Percentiles rank a stretch among this genome's conserved stretches.
Conservation (phyloP, 257 asterid genomes). For the Thymus quinquecostatus region DNA sequence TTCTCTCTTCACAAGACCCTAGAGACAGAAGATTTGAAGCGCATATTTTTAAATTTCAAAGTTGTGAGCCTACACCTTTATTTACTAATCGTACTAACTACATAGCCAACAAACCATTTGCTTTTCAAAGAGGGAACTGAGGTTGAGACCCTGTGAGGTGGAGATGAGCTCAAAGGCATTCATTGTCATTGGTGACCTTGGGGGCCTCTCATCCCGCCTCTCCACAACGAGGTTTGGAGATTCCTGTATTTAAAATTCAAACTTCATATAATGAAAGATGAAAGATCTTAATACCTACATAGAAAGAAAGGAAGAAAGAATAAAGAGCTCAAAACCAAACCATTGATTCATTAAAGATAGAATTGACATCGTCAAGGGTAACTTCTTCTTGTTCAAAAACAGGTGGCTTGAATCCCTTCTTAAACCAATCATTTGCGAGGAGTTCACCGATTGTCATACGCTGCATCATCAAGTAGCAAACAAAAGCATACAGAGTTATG, state of each 20-base stretch:
- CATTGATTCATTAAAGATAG: slow-evolving; percentile 62
- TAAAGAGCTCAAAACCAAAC: slow-evolving; percentile 32
- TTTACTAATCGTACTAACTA: not conserved
- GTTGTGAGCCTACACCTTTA: not conserved
- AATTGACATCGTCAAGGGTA: slow-evolving; percentile 82
- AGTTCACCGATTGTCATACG: slow-evolving; percentile 77
- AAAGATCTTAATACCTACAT: not conserved
- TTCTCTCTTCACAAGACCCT: slow-evolving; percentile 82
- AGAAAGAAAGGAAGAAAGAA: too few species aligned
- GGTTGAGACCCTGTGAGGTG: slow-evolving; percentile 95
- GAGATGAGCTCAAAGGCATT: slow-evolving; percentile 97
- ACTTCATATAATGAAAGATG: not conserved
- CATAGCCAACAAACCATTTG: slow-evolving; percentile 59
- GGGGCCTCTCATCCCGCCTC: slow-evolving; percentile 66
- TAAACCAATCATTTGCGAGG: slow-evolving; percentile 93
- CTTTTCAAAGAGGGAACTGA: slow-evolving; percentile 85
- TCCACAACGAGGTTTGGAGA: slow-evolving; percentile 84
- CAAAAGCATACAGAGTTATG: slow-evolving; percentile 7
- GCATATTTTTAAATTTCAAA: not conserved
- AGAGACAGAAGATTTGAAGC: slow-evolving; percentile 12
- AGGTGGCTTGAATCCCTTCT: slow-evolving; percentile 86
- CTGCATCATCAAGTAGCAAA: slow-evolving; percentile 46
- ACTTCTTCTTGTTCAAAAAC: slow-evolving; percentile 76
- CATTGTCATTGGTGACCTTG: slow-evolving; percentile 75
- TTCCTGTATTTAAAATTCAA: slow-evolving; percentile 42